Conservation (phyloP, 1,284 basidiomycete species). For the Moesziomyces parantarcticus region DNA sequence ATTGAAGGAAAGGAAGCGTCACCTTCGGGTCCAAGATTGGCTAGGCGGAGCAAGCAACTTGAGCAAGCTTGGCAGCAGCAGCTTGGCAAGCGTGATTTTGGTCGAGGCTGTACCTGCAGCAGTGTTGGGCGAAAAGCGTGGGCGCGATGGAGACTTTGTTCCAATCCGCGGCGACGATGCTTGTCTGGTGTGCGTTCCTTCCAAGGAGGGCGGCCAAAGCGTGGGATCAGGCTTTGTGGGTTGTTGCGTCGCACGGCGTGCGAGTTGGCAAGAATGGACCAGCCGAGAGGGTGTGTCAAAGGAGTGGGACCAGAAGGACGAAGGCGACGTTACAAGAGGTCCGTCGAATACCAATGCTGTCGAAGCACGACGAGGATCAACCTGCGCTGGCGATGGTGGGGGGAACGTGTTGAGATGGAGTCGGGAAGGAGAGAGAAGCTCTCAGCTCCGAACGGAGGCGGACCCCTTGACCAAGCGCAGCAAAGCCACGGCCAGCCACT, state of each 20-base stretch:
- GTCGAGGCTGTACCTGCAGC: too few relatives aligned
- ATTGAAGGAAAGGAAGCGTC: too few relatives aligned
- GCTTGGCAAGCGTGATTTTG: too few relatives aligned
- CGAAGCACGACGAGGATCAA: constrained; percentile 43
- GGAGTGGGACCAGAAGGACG: constrained; percentile 7
- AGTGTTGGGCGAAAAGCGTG: too few relatives aligned
- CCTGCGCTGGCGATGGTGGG: constrained; percentile 16
- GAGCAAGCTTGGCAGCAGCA: neutral
- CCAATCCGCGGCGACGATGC: too few relatives aligned
- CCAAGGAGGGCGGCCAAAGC: too few relatives aligned
- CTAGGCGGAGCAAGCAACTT: neutral
- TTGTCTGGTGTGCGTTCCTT: too few relatives aligned
- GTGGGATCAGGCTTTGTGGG: neutral
- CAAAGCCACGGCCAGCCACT: too few relatives aligned
- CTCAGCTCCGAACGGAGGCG: neutral
- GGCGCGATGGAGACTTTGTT: too few relatives aligned
- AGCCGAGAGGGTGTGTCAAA: constrained; percentile 8
- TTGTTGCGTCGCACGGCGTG: neutral
- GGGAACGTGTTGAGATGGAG: constrained; percentile 5
- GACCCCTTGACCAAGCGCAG: too few relatives aligned
- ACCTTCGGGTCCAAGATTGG: neutral
- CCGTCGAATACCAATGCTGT: constrained; percentile 34
- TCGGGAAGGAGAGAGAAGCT: neutral
- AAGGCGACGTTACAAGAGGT: too few relatives aligned
- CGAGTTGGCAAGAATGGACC: constrained; percentile 1